Base-by-base conservation (phyloP, 169 alveolate genomes). In the Perkinsus chesapeaki region DNA sequence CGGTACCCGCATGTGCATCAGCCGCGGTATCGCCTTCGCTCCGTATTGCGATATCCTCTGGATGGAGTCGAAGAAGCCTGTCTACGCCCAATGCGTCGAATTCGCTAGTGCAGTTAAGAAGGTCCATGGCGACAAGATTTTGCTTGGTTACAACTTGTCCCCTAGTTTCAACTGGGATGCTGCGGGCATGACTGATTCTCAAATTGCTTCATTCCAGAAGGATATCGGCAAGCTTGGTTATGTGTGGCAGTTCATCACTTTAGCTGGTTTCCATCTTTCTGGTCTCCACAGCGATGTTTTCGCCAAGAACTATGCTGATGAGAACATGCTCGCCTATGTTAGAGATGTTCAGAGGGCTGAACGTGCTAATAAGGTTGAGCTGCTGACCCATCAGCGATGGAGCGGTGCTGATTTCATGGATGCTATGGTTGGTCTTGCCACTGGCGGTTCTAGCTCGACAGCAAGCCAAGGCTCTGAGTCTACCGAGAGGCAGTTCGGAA, bases 11-110 rank as follows among this genome's bases (percentile, higher is more conserved):
- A 92, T 92, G 93, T 92, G 94, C 93, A 73, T 91, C 82, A 92
- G 92, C 92, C 95, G 95, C 19, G 95, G 93, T 73, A 91, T 91
- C 19, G 94, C 95, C 12, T 94, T 93, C 47, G 93, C 93, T 31
- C 93, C 93, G 39, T 91, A 39, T 34, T 93, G 93, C 39, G 95
- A 94, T 93, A 31, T 95, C 92, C 60, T 96, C 20, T 97, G 98
- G 98, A 96, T 96, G 97, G 98, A 97, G 94, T 96, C 98, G 34
- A 96, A 96, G 73, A 95, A 96, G 93, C 98, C 98, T 37, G 95
- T 95, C 94, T 48, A 96, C 43, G 82, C 94, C 47, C 96, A 95
- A 82, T 97, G 97, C 43, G 91, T 92, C 48, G 94, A 94, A 38
- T 96, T 96, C 93, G 97, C 98, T 39, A 60, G 36, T 34, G 82